Evolutionary conservation across 768 basidiomycete species (phyloP).

Genomic region (Lactarius quietus): DNA sequence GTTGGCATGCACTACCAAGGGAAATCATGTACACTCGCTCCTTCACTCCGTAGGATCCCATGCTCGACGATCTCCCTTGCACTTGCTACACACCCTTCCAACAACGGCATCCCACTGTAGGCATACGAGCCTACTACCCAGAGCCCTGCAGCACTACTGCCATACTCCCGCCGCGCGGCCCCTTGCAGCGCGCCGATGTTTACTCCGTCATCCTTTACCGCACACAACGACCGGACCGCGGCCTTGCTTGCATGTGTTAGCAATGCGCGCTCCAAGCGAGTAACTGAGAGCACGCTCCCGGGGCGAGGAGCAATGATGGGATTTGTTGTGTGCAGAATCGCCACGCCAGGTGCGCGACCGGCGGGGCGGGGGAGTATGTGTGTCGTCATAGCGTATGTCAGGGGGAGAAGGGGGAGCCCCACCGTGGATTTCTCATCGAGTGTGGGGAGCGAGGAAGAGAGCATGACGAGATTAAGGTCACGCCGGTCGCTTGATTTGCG

Average conservation of each 20-base stretch:
- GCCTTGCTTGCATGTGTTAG: constrained; percentile 48
- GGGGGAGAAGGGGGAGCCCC: constrained; percentile 35
- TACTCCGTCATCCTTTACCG: constrained; percentile 22
- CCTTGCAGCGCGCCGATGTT: constrained; percentile 53
- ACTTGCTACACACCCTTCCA: constrained; percentile 78
- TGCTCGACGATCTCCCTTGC: constrained; percentile 50
- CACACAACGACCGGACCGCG: constrained; percentile 47
- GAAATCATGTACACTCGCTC: constrained; percentile 17
- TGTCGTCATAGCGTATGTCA: constrained; percentile 66
- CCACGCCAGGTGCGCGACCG: constrained; percentile 34
- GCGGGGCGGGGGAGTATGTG: constrained; percentile 48
- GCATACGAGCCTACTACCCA: constrained; percentile 76
- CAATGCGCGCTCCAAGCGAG: constrained; percentile 61
- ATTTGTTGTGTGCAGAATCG: constrained; percentile 71
- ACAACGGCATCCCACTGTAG: constrained; percentile 65
- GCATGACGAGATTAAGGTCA: constrained; percentile 60
- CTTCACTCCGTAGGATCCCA: constrained; percentile 29
- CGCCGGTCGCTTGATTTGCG: constrained; percentile 46
- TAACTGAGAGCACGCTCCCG: constrained; percentile 50
- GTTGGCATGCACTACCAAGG: constrained; percentile 18
- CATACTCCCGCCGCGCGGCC: constrained; percentile 34
- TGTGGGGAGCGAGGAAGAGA: constrained; percentile 5
- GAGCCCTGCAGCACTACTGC: constrained; percentile 43
- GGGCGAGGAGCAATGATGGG: constrained; percentile 53
- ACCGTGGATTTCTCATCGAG: not conserved